phyloP scores from a whole-genome alignment of 2,329 filamentous ascomycete species.

The Trichoderma simmonsii region DNA sequence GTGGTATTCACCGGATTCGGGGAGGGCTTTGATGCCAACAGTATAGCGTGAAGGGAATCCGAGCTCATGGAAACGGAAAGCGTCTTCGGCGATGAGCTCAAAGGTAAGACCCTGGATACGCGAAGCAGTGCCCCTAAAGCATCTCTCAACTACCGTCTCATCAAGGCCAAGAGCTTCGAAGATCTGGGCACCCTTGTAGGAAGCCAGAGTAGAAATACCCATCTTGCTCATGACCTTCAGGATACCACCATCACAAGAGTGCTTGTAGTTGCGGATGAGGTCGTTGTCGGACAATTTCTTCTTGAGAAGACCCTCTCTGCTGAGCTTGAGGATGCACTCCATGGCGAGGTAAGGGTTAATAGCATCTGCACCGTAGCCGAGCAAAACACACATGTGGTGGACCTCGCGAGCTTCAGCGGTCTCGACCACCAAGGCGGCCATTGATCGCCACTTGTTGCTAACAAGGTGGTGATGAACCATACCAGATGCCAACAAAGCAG shows the following conservation, averaged over 20 bases:
- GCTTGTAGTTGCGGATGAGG: slow-evolving; percentile 93
- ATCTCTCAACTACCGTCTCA: slow-evolving; percentile 86
- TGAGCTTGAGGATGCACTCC: slow-evolving; percentile 96
- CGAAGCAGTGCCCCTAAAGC: slow-evolving; percentile 91
- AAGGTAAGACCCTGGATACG: slow-evolving; percentile 94
- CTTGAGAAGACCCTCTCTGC: slow-evolving; percentile 86
- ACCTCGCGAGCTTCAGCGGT: slow-evolving; percentile 95
- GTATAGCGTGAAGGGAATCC: slow-evolving; percentile 83
- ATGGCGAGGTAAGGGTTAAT: slow-evolving; percentile 94
- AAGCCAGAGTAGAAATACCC: slow-evolving; percentile 95
- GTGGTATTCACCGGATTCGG: slow-evolving; percentile 95
- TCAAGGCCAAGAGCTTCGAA: slow-evolving; percentile 95
- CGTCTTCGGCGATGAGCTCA: slow-evolving; percentile 88
- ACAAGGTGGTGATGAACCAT: slow-evolving; percentile 96
- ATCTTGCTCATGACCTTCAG: slow-evolving; percentile 99
- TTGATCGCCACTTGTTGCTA: slow-evolving; percentile 90
- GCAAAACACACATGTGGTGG: slow-evolving; percentile 97
- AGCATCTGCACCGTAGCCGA: slow-evolving; percentile 91
- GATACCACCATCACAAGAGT: slow-evolving; percentile 93
- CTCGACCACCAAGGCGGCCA: slow-evolving; percentile 83
- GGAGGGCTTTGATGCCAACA: slow-evolving; percentile 71
- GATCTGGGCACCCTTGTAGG: slow-evolving; percentile 97
- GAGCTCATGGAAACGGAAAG: slow-evolving; percentile 90
- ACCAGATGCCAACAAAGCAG: slow-evolving; percentile 80
- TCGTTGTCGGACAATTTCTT: slow-evolving; percentile 80